Evolutionary conservation across 1,284 basidiomycete species (phyloP), one percentile per base, ranked within the genome.

Genomic region (Spongiforma sp.): DNA sequence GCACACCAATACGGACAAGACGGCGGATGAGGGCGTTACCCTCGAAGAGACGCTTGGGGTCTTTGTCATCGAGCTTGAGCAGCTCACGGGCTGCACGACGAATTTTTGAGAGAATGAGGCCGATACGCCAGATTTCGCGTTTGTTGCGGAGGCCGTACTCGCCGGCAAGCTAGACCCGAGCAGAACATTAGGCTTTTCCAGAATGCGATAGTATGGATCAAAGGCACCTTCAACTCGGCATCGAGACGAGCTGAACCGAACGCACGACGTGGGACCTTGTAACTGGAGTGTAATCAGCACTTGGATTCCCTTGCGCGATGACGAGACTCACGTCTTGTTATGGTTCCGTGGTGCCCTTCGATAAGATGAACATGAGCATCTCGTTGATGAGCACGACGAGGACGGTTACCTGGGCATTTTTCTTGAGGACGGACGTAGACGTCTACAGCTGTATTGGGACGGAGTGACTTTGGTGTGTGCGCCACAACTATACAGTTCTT

Each of bases 141-240:
- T 99, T 99, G 94, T 99, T 99, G 82, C 96, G 94, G 77, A 99
- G 94, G 83, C 97, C 97, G 87, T 97, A 99, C 87, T 99, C 98
- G 84, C 97, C 97, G 68, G 96, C 96, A 83, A 99, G 95, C 95
- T 95, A 74, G 32, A 65, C 30, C 9, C 15, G n/a, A 33, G 30
- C 21, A n/a, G 24, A 52, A 57, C 43, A 61, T 67, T 46, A 69
- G 50, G 28, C n/a, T 43, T 56, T 32, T 62, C 10, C 12, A 21
- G 33, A 5, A 12, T 39, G 12, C 26, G 30, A 34, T 52, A 33
- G 54, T 4, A 50, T n/a, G 53, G 68, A 46, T 14, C 2, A n/a
- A 14, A 81, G 70, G 70, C 74, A 95, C 94, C 93, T 99, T 99
- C 79, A 99, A 89, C 89, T 99, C 98, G 75, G 94, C 91, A 86